Evolutionary conservation across 2,329 filamentous ascomycete species (phyloP).

Genomic region (Sporothrix sp.): DNA sequence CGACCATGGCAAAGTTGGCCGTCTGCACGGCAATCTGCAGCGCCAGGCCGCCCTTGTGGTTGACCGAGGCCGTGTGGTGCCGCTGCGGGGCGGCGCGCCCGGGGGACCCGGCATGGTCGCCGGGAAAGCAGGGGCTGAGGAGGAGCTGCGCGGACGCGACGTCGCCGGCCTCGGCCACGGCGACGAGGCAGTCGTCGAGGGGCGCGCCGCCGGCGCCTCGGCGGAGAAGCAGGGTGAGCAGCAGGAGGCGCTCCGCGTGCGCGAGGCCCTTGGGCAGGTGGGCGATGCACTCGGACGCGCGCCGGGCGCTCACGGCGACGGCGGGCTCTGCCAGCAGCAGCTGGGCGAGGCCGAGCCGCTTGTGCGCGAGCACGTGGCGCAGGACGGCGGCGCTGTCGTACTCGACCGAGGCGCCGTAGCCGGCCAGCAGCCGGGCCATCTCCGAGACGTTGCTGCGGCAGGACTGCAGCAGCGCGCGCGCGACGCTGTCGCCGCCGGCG

Average conservation of each 20-base stretch:
- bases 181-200: slow-evolving; percentile 41
- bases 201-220: slow-evolving; percentile 40
- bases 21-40: slow-evolving; percentile 39
- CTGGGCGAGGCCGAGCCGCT: slow-evolving; percentile 37
- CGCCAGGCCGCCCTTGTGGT: slow-evolving; percentile 42
- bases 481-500: slow-evolving; percentile 41
- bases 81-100: slow-evolving; percentile 18
- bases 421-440: slow-evolving; percentile 44
- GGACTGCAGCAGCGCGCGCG: slow-evolving; percentile 39
- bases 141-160: slow-evolving; percentile 38
- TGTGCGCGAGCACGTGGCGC: slow-evolving; percentile 37
- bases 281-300: slow-evolving; percentile 42
- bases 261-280: slow-evolving; percentile 42
- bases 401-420: slow-evolving; percentile 45
- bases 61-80: slow-evolving; percentile 42
- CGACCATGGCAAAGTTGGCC: slow-evolving; percentile 35
- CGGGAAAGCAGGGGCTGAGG: slow-evolving; percentile 37
- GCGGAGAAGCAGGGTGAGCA: slow-evolving; percentile 38
- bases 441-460: slow-evolving; percentile 42
- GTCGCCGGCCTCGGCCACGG: slow-evolving; percentile 40
- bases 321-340: slow-evolving; percentile 37
- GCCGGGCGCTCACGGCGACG: slow-evolving; percentile 32
- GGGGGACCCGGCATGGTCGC: background rate
- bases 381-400: slow-evolving; percentile 41
- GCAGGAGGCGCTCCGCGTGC: slow-evolving; percentile 34